Percentiles rank a stretch among this genome's conserved stretches.
Conservation (phyloP, 2,329 filamentous ascomycete species). For the Aspergillus uvarum region DNA sequence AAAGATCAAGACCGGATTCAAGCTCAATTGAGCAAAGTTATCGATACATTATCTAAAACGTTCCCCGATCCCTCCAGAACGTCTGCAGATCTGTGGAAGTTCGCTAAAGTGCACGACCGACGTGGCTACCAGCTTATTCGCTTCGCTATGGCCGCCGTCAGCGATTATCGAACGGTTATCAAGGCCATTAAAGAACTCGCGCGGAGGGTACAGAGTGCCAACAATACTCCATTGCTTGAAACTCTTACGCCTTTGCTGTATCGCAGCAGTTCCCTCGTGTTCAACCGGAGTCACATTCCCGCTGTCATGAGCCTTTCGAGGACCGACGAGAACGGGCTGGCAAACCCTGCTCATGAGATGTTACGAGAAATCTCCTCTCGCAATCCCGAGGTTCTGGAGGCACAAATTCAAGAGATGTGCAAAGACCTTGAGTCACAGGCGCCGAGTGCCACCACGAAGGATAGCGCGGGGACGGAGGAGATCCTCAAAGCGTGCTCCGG, state of each 20-base stretch:
- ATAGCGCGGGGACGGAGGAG: slow-evolving; percentile 76
- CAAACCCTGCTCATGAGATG: slow-evolving; percentile 78
- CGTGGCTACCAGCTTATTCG: slow-evolving; percentile 85
- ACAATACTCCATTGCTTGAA: slow-evolving; percentile 66
- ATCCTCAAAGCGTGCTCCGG: slow-evolving; percentile 91
- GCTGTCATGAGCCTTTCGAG: slow-evolving; percentile 86
- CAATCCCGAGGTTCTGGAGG: slow-evolving; percentile 87
- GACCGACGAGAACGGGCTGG: slow-evolving; percentile 76
- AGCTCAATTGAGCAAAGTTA: slow-evolving; percentile 67
- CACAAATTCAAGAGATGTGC: slow-evolving; percentile 87
- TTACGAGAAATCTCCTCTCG: slow-evolving; percentile 87
- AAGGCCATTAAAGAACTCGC: slow-evolving; percentile 88
- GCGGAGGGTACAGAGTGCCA: slow-evolving; percentile 71
- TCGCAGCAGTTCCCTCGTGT: slow-evolving; percentile 77
- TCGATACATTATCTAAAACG: slow-evolving; percentile 70
- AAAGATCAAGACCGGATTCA: slow-evolving; percentile 66
- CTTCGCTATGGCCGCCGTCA: slow-evolving; percentile 79
- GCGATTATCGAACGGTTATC: slow-evolving; percentile 87
- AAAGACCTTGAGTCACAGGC: slow-evolving; percentile 79
- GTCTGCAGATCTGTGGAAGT: slow-evolving; percentile 78
- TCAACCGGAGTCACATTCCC: slow-evolving; percentile 90
- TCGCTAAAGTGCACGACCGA: slow-evolving; percentile 86
- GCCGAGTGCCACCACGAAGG: slow-evolving; percentile 65
- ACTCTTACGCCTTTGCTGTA: slow-evolving; percentile 82
- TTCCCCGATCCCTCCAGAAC: slow-evolving; percentile 74